Percentiles rank a stretch among this genome's conserved stretches.
Conservation (phyloP, 2,329 filamentous ascomycete species). For the Neophaeococcomyces mojaviensis region DNA sequence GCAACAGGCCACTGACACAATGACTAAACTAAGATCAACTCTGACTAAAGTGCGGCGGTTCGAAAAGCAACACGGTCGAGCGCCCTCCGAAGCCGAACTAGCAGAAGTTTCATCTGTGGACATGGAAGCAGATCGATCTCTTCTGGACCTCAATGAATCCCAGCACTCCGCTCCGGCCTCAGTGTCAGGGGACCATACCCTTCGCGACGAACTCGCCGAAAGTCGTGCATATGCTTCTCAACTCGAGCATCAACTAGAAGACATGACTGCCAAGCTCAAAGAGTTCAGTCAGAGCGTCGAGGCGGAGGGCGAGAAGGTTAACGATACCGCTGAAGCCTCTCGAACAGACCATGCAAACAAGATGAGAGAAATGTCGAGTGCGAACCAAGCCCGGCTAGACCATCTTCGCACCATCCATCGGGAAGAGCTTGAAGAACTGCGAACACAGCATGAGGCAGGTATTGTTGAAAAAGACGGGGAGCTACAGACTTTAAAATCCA, state of each 20-base stretch:
- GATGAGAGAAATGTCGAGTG: slow-evolving; percentile 30
- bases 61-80: slow-evolving; percentile 18
- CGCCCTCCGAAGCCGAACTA: slow-evolving; percentile 16
- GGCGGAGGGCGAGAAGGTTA: slow-evolving; percentile 31
- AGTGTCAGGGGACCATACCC: slow-evolving; percentile 6
- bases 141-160: background rate
- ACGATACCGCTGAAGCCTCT: slow-evolving; percentile 29
- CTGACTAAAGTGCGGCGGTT: slow-evolving; percentile 21
- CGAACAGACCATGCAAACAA: slow-evolving; percentile 12
- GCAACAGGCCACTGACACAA: slow-evolving; percentile 20
- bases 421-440: slow-evolving; percentile 34
- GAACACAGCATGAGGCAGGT: slow-evolving; percentile 32
- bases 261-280: slow-evolving; percentile 29
- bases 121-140: background rate
- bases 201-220: slow-evolving; percentile 10
- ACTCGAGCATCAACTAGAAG: slow-evolving; percentile 26
- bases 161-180: background rate
- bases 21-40: slow-evolving; percentile 22
- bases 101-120: slow-evolving; percentile 15
- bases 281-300: slow-evolving; percentile 34
- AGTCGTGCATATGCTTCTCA: slow-evolving; percentile 14
- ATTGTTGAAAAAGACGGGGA: background rate
- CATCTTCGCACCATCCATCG: slow-evolving; percentile 20
- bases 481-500: background rate
- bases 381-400: slow-evolving; percentile 13